phyloP scores from a whole-genome alignment of 2,329 filamentous ascomycete genomes.

The Xylaria polymorpha region DNA sequence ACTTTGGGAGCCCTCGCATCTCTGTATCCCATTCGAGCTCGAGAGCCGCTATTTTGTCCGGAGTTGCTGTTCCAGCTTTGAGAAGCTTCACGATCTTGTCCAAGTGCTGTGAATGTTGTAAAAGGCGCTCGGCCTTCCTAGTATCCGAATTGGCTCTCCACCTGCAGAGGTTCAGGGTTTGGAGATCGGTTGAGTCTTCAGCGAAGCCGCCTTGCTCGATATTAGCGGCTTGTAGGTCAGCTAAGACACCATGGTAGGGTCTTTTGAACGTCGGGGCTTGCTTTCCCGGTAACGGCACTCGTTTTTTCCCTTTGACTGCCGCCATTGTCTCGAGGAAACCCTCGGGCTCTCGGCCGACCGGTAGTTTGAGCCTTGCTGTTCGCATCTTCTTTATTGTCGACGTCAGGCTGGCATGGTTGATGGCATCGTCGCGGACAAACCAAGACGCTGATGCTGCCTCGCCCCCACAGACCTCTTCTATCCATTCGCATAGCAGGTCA shows the following conservation, averaged over 20 bases:
- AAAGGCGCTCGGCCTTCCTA: conserved; percentile 31
- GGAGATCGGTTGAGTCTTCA: conserved; percentile 38
- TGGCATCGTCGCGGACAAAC: conserved; percentile 57
- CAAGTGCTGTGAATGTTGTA: background rate
- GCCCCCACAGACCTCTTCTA: conserved; percentile 67
- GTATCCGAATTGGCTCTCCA: conserved; percentile 42
- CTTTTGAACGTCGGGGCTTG: conserved; percentile 52
- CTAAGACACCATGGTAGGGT: conserved; percentile 54
- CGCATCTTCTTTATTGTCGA: conserved; percentile 61
- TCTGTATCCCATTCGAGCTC: conserved; percentile 52
- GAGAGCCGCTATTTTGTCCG: conserved; percentile 46
- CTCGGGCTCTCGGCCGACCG: conserved; percentile 57
- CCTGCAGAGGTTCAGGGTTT: conserved; percentile 30
- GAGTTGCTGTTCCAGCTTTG: conserved; percentile 31
- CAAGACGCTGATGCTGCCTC: conserved; percentile 47
- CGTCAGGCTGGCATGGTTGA: conserved; percentile 61
- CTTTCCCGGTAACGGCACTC: conserved; percentile 35
- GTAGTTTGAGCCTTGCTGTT: conserved; percentile 55
- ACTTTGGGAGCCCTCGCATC: conserved; percentile 43
- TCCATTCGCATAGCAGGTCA: conserved; percentile 69
- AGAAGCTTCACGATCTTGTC: conserved; percentile 33
- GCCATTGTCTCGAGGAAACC: conserved; percentile 44
- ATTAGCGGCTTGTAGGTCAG: conserved; percentile 49
- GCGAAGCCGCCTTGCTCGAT: conserved; percentile 40
- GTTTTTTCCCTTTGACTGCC: conserved; percentile 29